phyloP scores from a whole-genome alignment of 1,284 basidiomycete species.

The Ustilago cynodontis region DNA sequence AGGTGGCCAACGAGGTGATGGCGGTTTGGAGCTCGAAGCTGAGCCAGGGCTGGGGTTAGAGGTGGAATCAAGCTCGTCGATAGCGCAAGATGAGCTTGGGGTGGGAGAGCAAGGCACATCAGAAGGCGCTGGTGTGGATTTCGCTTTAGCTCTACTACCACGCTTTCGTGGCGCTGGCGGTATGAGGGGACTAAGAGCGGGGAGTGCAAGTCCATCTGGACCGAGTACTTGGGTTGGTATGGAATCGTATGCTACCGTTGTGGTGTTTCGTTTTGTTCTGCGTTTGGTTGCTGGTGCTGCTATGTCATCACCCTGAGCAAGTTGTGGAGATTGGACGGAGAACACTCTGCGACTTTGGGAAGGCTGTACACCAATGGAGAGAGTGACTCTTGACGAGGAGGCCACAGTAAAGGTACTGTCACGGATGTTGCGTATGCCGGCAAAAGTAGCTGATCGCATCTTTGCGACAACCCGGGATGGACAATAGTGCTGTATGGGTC shows the following conservation, averaged over 20 bases:
- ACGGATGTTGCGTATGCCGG: too few species aligned
- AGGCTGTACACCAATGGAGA: too few species aligned
- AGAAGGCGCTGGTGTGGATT: background rate
- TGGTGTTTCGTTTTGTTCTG: constrained; percentile 19
- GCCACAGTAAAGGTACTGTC: too few species aligned
- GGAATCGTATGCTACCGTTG: constrained; percentile 30
- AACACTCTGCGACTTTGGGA: background rate
- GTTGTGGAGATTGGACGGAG: background rate
- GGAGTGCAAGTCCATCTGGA: constrained; percentile 20
- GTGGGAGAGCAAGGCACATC: too few species aligned
- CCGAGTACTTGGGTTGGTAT: constrained; percentile 16
- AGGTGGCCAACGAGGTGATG: constrained; percentile 55
- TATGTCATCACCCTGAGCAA: background rate
- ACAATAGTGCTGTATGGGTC: too few species aligned
- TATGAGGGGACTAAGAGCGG: constrained; percentile 10
- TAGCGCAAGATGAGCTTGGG: too few species aligned
- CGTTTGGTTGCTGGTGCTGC: background rate
- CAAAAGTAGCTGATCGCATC: too few species aligned
- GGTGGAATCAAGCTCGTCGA: background rate
- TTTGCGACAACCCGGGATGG: too few species aligned
- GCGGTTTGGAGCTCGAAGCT: background rate
- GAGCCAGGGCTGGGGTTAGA: background rate
- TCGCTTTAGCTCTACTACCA: constrained; percentile 2
- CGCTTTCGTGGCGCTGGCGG: constrained; percentile 10
- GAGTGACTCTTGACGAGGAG: too few species aligned